These are phyloP conservation scores for Raffaelea deltoideospora DNA, from an alignment of 2,329 filamentous ascomycete species.

Conservation along the genomic window DNA sequence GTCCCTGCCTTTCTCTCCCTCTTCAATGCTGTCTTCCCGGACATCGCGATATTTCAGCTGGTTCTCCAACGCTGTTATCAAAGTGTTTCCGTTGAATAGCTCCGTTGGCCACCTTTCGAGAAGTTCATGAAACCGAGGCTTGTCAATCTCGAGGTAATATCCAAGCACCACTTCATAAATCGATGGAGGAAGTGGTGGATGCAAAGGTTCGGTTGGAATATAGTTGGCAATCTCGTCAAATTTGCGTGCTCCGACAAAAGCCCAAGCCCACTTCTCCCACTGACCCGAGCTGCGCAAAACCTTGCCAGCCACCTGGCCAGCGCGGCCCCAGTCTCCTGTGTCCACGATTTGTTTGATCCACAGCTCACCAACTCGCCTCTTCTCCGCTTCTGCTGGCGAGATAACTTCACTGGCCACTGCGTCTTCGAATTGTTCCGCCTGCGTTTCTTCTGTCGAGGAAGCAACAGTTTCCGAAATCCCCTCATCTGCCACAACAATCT, in stretches of 20 bases:
- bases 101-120: conserved; percentile 74
- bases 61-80: conserved; percentile 67
- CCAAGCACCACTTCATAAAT: conserved; percentile 83
- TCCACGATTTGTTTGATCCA: conserved; percentile 82
- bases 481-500: conserved; percentile 38
- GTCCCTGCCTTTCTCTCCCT: conserved; percentile 57
- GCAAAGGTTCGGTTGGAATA: conserved; percentile 64
- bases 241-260: conserved; percentile 70
- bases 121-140: conserved; percentile 59
- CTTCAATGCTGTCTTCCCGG: conserved; percentile 59
- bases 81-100: conserved; percentile 62
- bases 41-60: conserved; percentile 66
- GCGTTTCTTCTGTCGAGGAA: conserved; percentile 22
- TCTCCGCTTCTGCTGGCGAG: conserved; percentile 68
- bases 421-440: background rate
- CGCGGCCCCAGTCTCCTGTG: conserved; percentile 57
- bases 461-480: conserved; percentile 23
- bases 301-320: conserved; percentile 67
- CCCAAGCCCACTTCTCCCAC: conserved; percentile 96
- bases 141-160: conserved; percentile 72
- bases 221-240: conserved; percentile 81
- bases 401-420: conserved; percentile 34
- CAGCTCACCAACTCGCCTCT: conserved; percentile 76
- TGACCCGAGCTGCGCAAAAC: conserved; percentile 64
- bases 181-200: conserved; percentile 61